These are phyloP conservation scores for Pyrenula aspistea DNA, from an alignment of 495 filamentous ascomycete species.

Conservation along the genomic window DNA sequence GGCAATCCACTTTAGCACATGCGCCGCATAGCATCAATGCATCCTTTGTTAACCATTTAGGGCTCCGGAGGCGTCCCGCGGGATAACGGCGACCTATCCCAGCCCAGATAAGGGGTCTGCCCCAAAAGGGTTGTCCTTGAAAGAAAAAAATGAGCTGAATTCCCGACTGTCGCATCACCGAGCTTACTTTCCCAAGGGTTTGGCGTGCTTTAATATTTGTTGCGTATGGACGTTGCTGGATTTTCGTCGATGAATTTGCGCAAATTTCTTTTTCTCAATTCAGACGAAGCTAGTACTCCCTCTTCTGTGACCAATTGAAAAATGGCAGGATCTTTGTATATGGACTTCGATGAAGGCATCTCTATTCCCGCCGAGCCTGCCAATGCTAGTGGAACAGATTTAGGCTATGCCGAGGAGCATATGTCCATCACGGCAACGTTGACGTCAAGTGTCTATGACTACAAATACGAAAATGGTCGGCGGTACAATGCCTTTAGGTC, in stretches of 20 bases:
- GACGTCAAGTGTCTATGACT: slow-evolving; percentile 11
- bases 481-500: slow-evolving; percentile 15
- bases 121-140: not conserved
- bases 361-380: not conserved
- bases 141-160: not conserved
- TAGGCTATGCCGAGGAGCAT: not conserved
- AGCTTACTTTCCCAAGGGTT: no score
- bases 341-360: not conserved
- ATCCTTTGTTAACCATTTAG: not conserved
- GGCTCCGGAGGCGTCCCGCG: not conserved
- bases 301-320: no score
- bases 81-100: not conserved
- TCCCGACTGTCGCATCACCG: no score
- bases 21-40: not conserved
- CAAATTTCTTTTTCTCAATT: no score
- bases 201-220: no score
- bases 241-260: no score
- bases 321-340: no score
- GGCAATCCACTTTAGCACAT: not conserved
- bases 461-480: slow-evolving; percentile 18
- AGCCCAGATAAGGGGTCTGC: not conserved
- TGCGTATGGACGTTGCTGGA: no score
- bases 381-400: not conserved
- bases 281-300: no score
- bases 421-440: slow-evolving; percentile 8